Conservation (phyloP, 768 basidiomycete genomes). For the Lactifluus volemus region DNA sequence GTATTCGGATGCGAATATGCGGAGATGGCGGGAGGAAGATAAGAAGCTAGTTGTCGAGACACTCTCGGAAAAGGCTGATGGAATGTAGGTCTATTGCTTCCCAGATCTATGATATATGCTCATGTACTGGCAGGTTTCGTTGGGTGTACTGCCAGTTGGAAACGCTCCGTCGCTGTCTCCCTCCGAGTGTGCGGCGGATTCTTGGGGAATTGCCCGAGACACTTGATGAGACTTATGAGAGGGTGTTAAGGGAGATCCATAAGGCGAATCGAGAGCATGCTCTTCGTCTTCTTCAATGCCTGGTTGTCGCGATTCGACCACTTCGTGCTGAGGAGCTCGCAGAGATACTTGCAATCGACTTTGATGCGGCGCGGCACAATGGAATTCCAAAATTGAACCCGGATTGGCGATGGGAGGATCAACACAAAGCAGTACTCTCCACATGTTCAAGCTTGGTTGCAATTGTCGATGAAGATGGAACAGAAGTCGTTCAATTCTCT, state of each 20-base stretch:
- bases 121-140: background rate
- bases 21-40: conserved; percentile 8
- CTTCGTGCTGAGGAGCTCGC: background rate
- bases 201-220: background rate
- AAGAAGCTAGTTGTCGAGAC: background rate
- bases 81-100: background rate
- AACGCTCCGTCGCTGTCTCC: background rate
- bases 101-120: too few relatives aligned
- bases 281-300: background rate
- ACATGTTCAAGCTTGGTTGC: conserved; percentile 2
- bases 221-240: background rate
- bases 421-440: background rate
- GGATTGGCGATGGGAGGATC: background rate
- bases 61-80: conserved; percentile 4
- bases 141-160: conserved; percentile 2
- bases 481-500: background rate
- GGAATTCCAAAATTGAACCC: background rate
- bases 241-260: background rate
- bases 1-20: background rate
- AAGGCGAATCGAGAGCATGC: background rate
- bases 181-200: background rate
- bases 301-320: background rate
- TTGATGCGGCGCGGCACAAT: background rate
- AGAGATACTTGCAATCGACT: conserved; percentile 8
- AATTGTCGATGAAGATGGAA: background rate